phyloP scores from a whole-genome alignment of 2,329 filamentous ascomycete genomes.

The Penicillium sp. region DNA sequence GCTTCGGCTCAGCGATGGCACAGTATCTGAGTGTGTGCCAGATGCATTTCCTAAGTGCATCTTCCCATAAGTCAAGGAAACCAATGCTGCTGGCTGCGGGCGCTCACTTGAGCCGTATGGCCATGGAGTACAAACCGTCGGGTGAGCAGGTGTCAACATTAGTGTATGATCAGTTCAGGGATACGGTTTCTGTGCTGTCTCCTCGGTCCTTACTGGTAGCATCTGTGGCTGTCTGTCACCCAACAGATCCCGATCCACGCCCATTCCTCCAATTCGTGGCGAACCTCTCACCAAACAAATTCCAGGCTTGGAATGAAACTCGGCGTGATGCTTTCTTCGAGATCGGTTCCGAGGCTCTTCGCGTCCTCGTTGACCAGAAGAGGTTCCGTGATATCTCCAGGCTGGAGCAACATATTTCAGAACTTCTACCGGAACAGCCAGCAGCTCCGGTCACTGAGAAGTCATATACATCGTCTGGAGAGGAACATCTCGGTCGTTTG shows the following conservation, averaged over 20 bases:
- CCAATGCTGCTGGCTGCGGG: constrained; percentile 25
- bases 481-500: neutral
- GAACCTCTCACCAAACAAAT: constrained; percentile 17
- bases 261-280: constrained; percentile 33
- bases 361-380: constrained; percentile 35
- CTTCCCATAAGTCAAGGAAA: constrained; percentile 12
- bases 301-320: constrained; percentile 18
- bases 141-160: constrained; percentile 26
- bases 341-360: constrained; percentile 40
- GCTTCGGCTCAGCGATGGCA: constrained; percentile 31
- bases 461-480: neutral
- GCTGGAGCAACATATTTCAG: constrained; percentile 32
- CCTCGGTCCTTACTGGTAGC: constrained; percentile 26
- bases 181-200: constrained; percentile 24
- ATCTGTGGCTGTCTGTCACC: constrained; percentile 39
- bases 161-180: constrained; percentile 35
- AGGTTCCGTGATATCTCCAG: constrained; percentile 28
- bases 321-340: constrained; percentile 32
- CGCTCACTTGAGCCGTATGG: constrained; percentile 25
- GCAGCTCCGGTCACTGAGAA: constrained; percentile 12
- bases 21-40: constrained; percentile 31
- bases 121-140: constrained; percentile 24
- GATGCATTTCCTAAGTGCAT: constrained; percentile 14
- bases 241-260: constrained; percentile 32
- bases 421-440: constrained; percentile 27